Percentiles rank a stretch among this genome's conserved stretches.
These are phyloP conservation scores for Suhomyces xylopsoci DNA, from an alignment of 805 yeast genomes.

Conservation along the genomic window DNA sequence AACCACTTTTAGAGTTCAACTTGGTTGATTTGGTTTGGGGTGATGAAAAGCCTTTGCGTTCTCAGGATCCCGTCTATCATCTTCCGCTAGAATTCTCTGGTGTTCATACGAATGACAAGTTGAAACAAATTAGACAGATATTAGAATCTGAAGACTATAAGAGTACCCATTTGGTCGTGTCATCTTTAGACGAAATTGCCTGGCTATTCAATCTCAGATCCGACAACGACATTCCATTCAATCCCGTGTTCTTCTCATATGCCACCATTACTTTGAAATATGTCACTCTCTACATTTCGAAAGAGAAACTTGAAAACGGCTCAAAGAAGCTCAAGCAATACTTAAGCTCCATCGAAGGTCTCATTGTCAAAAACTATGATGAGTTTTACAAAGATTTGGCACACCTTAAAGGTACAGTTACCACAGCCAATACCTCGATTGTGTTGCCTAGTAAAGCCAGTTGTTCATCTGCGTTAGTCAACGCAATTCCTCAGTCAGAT, in stretches of 20 bases:
- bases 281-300: slow-evolving; percentile 55
- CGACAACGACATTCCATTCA: slow-evolving; percentile 68
- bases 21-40: slow-evolving; percentile 42
- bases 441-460: slow-evolving; percentile 30
- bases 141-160: slow-evolving; percentile 24
- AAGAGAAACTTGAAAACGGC: slow-evolving; percentile 37
- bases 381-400: slow-evolving; percentile 57
- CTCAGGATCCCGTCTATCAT: slow-evolving; percentile 31
- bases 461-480: slow-evolving; percentile 31
- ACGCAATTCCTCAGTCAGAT: slow-evolving; percentile 28
- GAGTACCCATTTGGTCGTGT: slow-evolving; percentile 46
- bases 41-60: slow-evolving; percentile 30
- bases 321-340: slow-evolving; percentile 19
- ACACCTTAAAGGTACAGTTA: slow-evolving; percentile 18
- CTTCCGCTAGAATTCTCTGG: slow-evolving; percentile 33
- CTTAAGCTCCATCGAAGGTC: slow-evolving; percentile 22
- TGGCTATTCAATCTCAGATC: slow-evolving; percentile 88
- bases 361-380: slow-evolving; percentile 49
- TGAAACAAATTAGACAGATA: slow-evolving; percentile 25
- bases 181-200: slow-evolving; percentile 85
- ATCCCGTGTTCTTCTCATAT: slow-evolving; percentile 83
- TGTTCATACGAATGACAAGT: slow-evolving; percentile 27
- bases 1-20: slow-evolving; percentile 28
- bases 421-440: slow-evolving; percentile 15
- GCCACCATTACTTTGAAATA: slow-evolving; percentile 32